phyloP scores from a whole-genome alignment of 306 rosid species.

The Quercus rubra region DNA sequence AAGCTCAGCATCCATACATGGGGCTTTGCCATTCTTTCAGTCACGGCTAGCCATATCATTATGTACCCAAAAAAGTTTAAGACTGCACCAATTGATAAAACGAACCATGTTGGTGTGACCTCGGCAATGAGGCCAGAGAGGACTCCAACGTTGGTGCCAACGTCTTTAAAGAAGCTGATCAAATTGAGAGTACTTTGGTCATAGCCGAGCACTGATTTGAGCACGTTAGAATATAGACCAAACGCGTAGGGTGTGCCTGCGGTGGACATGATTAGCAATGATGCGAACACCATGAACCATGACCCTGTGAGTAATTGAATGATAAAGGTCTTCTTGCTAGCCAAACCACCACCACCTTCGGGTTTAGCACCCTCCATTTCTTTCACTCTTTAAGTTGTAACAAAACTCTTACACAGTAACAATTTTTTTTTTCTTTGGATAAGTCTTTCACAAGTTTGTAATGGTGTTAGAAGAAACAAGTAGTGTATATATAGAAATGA shows the following conservation, averaged over 20 bases:
- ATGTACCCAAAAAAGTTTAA: slow-evolving; percentile 72
- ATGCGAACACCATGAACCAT: slow-evolving; percentile 40
- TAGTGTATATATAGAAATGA: too few species aligned
- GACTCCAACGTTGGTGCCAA: slow-evolving; percentile 34
- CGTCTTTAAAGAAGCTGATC: slow-evolving; percentile 38
- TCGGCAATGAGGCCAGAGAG: slow-evolving; percentile 34
- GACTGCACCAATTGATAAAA: slow-evolving; percentile 41
- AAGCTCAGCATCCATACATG: slow-evolving; percentile 65
- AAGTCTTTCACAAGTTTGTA: too few species aligned
- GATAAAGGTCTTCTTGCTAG: slow-evolving; percentile 12
- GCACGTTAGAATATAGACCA: slow-evolving; percentile 40
- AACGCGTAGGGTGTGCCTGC: slow-evolving; percentile 43
- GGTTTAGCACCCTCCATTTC: background rate
- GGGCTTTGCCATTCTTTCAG: slow-evolving; percentile 37
- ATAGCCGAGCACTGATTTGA: slow-evolving; percentile 36
- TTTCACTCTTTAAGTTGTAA: background rate
- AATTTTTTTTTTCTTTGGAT: background rate
- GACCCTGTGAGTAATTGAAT: slow-evolving; percentile 24
- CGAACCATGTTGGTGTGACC: slow-evolving; percentile 37
- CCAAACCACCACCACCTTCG: too few species aligned
- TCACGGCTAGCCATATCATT: slow-evolving; percentile 73
- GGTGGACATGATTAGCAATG: slow-evolving; percentile 39
- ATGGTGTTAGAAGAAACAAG: too few species aligned
- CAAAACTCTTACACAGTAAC: background rate
- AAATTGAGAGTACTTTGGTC: slow-evolving; percentile 47